Conservation (phyloP, 257 asterid genomes). For the Rhazya stricta region DNA sequence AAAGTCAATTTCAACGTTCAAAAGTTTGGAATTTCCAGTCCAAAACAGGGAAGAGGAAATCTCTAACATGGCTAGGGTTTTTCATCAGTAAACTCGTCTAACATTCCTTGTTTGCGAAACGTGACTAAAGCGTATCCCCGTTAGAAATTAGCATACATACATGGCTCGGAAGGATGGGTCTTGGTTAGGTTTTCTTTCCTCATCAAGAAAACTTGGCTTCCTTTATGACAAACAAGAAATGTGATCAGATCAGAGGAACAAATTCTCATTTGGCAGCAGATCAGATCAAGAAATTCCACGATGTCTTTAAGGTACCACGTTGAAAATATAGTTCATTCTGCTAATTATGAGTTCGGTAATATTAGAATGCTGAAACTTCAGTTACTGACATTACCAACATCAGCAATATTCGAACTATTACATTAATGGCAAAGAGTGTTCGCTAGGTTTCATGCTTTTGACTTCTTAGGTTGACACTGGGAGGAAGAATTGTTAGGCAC, state of each 20-base stretch:
- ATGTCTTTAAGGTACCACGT: not conserved
- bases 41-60: not conserved
- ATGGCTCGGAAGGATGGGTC: not conserved
- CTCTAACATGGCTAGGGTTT: not conserved
- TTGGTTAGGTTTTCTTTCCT: slow-evolving; percentile 10
- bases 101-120: slow-evolving; percentile 28
- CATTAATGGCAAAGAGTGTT: too few species aligned
- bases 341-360: too few species aligned
- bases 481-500: not conserved
- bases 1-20: slow-evolving; percentile 53
- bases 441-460: not conserved
- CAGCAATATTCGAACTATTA: too few species aligned
- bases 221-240: not conserved
- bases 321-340: too few species aligned
- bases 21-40: slow-evolving; percentile 26
- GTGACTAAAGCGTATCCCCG: slow-evolving; percentile 16
- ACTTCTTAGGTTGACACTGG: not conserved
- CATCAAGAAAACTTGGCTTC: not conserved
- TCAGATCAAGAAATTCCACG: slow-evolving; percentile 1
- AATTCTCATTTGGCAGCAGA: slow-evolving; percentile 1
- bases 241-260: not conserved
- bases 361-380: too few species aligned
- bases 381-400: too few species aligned
- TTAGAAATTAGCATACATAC: too few species aligned
- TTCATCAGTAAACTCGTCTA: slow-evolving; percentile 16